Evolutionary conservation across 192 early-diverging fungal genomes (phyloP), one percentile per base, ranked within the genome.

Genomic region (Rhizophagus prolifer): DNA sequence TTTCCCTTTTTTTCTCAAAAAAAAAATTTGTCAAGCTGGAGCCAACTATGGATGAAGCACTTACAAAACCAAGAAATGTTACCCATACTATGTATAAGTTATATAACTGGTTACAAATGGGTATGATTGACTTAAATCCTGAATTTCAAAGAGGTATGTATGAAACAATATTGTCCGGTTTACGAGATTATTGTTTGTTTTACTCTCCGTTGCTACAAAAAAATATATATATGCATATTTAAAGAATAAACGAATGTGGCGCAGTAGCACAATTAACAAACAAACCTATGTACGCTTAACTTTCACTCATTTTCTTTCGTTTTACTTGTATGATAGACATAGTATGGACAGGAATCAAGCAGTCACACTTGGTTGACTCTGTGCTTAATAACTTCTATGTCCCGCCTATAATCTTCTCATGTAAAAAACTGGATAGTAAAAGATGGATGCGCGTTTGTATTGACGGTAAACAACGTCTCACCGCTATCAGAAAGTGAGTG

Each of bases 401-500:
- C 25, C 80, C 80, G 6, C 80, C 80, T 8, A 30, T 81, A 21
- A 64, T 81, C 47, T 78, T 81, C 47, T 66, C 76, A 9, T 65
- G 69, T 21, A 77, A 75, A 31, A 77, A 72, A 47, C 23, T 61
- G 13, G 70, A 70, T 23, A 58, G 46, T 59, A 66, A 69, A 54
- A 31, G 76, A 26, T 65, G 58, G 31, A 70, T 81, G 38, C 67
- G 74, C 23, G 76, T 81, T 19, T 78, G 76, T 31, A 78, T 81
- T 60, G 80, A 81, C 63, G 80, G 80, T n/a, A 81, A 81, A 41
- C 80, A 81, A 44, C 66, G 80, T 14, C 72, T 81, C 7, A 81
- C 80, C 12, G 81, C 80, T 21, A 78, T 81, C 58, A 46, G 58
- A 36, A 81, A 70, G 80, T 81, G 74, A 58, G 50, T 36, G 50